Conservation (phyloP, 73 alveolate genomes). For the Uronychia binucleata region DNA sequence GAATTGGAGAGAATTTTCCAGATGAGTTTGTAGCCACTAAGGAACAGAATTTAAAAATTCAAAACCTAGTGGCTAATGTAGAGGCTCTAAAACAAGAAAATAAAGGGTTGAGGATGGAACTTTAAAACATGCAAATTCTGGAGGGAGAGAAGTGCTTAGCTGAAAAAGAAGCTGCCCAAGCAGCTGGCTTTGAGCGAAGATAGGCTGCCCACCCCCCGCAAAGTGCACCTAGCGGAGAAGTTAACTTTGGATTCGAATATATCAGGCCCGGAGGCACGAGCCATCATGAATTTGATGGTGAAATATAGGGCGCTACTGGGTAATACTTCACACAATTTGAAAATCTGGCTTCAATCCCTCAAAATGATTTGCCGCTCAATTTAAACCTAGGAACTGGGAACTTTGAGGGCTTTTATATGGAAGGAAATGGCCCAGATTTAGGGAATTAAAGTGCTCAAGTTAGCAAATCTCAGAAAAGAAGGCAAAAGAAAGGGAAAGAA, state of each 20-base stretch:
- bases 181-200: background rate
- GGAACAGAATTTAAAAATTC: conserved; percentile 43
- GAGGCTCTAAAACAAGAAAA: background rate
- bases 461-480: no score
- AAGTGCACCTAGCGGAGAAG: background rate
- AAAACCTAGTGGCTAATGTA: background rate
- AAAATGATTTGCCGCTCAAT: background rate
- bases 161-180: background rate
- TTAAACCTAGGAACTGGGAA: background rate
- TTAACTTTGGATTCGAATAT: background rate
- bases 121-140: background rate
- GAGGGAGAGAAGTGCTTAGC: background rate
- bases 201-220: background rate
- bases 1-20: background rate
- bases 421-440: no score
- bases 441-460: no score
- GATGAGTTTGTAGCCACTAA: conserved; percentile 43
- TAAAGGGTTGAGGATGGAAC: background rate
- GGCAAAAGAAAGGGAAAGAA: background rate
- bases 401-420: background rate
- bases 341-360: background rate
- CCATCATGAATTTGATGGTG: background rate
- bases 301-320: background rate
- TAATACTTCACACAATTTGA: background rate
- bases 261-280: background rate